Evolutionary conservation across 139 green algal genomes (phyloP).

Genomic region (Volvox africanus): DNA sequence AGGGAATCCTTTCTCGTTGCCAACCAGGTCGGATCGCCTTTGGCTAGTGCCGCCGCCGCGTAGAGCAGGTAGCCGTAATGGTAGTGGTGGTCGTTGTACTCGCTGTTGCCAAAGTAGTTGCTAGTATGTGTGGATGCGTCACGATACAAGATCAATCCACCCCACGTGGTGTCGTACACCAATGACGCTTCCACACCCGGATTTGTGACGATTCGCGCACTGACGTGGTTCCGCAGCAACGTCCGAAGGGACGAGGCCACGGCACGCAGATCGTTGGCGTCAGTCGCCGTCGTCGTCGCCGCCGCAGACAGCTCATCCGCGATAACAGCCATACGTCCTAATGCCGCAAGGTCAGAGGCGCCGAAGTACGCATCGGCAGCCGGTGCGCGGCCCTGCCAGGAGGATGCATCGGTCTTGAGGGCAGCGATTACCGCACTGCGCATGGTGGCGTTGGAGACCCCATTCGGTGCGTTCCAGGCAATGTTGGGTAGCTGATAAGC

Average conservation of each 20-base stretch:
- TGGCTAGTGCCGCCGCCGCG: conserved; percentile 52
- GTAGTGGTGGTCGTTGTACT: conserved; percentile 73
- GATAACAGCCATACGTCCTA: conserved; percentile 59
- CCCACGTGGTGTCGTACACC: conserved; percentile 51
- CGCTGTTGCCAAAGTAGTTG: conserved; percentile 54
- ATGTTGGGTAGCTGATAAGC: neutral
- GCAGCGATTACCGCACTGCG: neutral
- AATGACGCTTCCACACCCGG: neutral
- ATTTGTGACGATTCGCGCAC: neutral
- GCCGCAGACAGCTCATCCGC: conserved; percentile 55
- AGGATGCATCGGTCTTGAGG: neutral
- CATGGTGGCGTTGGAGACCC: neutral
- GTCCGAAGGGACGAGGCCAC: neutral
- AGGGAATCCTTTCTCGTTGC: neutral
- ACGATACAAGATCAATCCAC: conserved; percentile 15
- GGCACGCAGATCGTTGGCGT: neutral
- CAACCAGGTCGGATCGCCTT: conserved; percentile 48
- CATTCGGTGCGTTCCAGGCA: conserved; percentile 15
- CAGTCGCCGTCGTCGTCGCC: no score
- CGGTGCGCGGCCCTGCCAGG: neutral
- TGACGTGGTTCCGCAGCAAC: neutral
- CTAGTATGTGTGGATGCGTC: neutral
- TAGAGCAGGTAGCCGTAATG: conserved; percentile 64
- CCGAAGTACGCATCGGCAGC: conserved; percentile 55
- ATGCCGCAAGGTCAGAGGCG: conserved; percentile 46